phyloP scores from a whole-genome alignment of 75 land plant genomes.

The Larix kaempferi region DNA sequence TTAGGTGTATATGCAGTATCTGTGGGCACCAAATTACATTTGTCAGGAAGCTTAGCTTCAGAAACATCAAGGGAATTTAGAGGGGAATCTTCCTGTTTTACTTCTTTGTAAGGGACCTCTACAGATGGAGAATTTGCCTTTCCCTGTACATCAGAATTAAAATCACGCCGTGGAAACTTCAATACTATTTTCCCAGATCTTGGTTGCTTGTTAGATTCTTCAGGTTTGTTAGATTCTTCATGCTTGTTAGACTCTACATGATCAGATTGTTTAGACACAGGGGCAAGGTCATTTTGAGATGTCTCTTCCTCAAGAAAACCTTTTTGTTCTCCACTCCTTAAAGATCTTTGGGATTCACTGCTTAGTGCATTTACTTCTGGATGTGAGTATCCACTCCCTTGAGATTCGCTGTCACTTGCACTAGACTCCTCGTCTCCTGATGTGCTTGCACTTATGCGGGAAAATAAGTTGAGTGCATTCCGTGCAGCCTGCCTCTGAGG shows the following conservation, averaged over 20 bases:
- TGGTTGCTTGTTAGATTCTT: slow-evolving; percentile 23
- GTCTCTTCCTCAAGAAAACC: slow-evolving; percentile 26
- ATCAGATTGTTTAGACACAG: slow-evolving; percentile 19
- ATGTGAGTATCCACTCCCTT: slow-evolving; percentile 32
- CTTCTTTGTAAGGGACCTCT: neutral
- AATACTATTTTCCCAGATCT: slow-evolving; percentile 57
- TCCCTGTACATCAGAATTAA: slow-evolving; percentile 12
- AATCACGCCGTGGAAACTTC: slow-evolving; percentile 48
- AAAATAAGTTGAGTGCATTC: slow-evolving; percentile 72
- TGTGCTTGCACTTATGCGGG: slow-evolving; percentile 36
- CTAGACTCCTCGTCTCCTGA: slow-evolving; percentile 64
- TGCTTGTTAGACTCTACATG: slow-evolving; percentile 15
- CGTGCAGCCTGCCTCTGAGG: slow-evolving; percentile 79
- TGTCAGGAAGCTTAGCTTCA: neutral
- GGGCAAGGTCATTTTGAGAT: slow-evolving; percentile 18
- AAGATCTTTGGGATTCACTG: slow-evolving; percentile 38
- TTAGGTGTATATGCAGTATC: neutral
- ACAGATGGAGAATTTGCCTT: slow-evolving; percentile 10
- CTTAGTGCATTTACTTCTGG: slow-evolving; percentile 36
- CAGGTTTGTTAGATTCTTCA: slow-evolving; percentile 25
- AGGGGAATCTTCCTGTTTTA: neutral
- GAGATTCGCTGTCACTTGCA: slow-evolving; percentile 31
- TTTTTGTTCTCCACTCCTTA: slow-evolving; percentile 12
- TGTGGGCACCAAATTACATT: neutral
- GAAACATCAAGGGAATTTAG: neutral